Base-by-base conservation (phyloP, 2,329 filamentous ascomycete genomes). In the Elsinoe ampelina region DNA sequence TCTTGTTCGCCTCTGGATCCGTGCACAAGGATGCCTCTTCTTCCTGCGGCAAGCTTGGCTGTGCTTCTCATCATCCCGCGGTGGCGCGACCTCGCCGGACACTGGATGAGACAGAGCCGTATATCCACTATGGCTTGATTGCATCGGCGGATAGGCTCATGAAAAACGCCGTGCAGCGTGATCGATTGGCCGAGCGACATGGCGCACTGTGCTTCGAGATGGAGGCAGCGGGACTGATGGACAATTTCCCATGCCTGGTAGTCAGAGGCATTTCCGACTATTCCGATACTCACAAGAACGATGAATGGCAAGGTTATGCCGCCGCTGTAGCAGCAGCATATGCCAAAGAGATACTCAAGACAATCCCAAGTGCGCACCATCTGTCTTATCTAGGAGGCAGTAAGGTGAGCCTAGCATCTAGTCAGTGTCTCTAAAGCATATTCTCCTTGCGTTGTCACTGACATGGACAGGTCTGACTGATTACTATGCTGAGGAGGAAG, bases 241-340 rank as follows among this genome's bases (percentile, higher is more conserved):
- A 64, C 52, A 58, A 50, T n/a, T 60, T 60, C 17, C 59, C 58
- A 13, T 69, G 58, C 60, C 30, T 65, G 2, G 60, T 65, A 11
- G 60, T 65, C 15, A 58, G 63, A 1, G 63, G 64, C 3, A 61
- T 65, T 12, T 65, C 57, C 15, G 63, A 64, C 54, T 65, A 65
- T 20, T 57, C 64, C 2, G 64, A 65, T 42, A 61, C 60, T 15
- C 63, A 65, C 57, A 65, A 64, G 56, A 59, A 60, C 54, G 57
- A 65, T 6, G n/a, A 15, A 3, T 65, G 64, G 63, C 62, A 65
- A 34, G 19, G 13, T 2, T 64, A 63, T 51, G 62, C 64, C 5
- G 62, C 64, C 0, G 57, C 55, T 2, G 58, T 48, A 0, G 64
- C 64, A 1, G 64, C 64, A 3, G 58, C 58, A 1, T 65, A 57